phyloP scores from a whole-genome alignment of 495 filamentous ascomycete species.

The Apodospora peruviana region DNA sequence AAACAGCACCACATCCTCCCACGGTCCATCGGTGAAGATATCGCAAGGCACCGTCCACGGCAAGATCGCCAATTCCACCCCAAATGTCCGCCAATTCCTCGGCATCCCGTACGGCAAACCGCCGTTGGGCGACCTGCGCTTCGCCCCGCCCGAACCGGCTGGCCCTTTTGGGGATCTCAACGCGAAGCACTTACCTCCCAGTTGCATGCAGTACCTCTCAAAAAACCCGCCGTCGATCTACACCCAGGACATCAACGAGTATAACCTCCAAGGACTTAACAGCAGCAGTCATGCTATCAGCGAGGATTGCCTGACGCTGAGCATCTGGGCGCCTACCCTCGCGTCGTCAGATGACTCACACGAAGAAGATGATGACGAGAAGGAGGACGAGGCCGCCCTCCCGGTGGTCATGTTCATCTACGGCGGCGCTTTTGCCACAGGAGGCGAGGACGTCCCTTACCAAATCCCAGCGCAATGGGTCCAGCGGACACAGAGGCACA shows the following conservation, averaged over 20 bases:
- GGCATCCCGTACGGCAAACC: conserved; percentile 52
- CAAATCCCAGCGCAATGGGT: conserved; percentile 30
- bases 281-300: conserved; percentile 11
- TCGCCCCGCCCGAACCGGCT: conserved; percentile 24
- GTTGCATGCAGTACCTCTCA: conserved; percentile 17
- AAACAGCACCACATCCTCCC: background rate
- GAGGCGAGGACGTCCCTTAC: conserved; percentile 19
- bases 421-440: conserved; percentile 23
- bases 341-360: background rate
- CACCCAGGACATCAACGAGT: conserved; percentile 18
- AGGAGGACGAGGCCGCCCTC: conserved; percentile 5
- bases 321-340: conserved; percentile 37
- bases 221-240: conserved; percentile 9
- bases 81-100: conserved; percentile 37
- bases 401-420: conserved; percentile 30
- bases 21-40: background rate
- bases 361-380: background rate
- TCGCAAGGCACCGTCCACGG: conserved; percentile 11
- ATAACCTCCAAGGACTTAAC: conserved; percentile 17
- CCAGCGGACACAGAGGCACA: conserved; percentile 44
- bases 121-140: conserved; percentile 43
- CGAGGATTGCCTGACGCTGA: conserved; percentile 56
- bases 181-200: conserved; percentile 13
- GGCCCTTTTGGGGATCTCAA: conserved; percentile 7
- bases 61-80: conserved; percentile 1